Evolutionary conservation across 805 yeast genomes (phyloP), one percentile per base, ranked within the genome.

Genomic region (Teunomyces lycoperdinae): DNA sequence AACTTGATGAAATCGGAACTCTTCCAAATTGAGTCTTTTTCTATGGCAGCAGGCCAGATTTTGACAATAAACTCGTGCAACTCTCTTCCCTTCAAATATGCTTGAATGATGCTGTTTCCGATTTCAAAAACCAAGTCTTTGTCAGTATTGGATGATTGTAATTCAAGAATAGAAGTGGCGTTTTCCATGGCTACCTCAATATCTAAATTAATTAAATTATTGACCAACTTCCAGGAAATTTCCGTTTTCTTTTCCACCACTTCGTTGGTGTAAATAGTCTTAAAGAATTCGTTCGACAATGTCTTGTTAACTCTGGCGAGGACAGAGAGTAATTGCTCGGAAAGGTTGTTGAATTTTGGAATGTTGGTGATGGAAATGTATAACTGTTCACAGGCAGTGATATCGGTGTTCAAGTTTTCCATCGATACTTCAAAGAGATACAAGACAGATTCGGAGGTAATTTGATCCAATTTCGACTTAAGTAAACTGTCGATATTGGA

Each of bases 51-150:
- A 11, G 66, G 62, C 82, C 85, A 83, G 9, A 73, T 62, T 1
- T 52, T 52, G 6, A 67, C 60, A 43, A 80, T 67, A 52, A 85
- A 85, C 3, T 65, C 58, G 3, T 63, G 63, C 26, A 80, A 66
- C 46, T 84, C 89, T 70, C 91, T 79, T 3, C 83, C 83, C 54
- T 71, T 77, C 9, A 73, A 66, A 58, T 74, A 79, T 17, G 84
- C 77, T 11, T 68, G 64, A 1, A 78, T 61, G n/a, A 80, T 45
- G 40, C 67, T 66, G n/a, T 46, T 50, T 4, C 64, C 64, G 1
- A 70, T 53, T 1, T 43, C 46, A 7, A 44, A 46, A 9, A 50
- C 31, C 30, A 24, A 24, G n/a, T 44, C 17, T 41, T 38, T 44
- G 46, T 29, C 40, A 31, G 14, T n/a, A 27, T 3, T 35, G 11